These are phyloP conservation scores for Exobasidium rhododendri DNA, from an alignment of 1,284 basidiomycete genomes.

Conservation along the genomic window DNA sequence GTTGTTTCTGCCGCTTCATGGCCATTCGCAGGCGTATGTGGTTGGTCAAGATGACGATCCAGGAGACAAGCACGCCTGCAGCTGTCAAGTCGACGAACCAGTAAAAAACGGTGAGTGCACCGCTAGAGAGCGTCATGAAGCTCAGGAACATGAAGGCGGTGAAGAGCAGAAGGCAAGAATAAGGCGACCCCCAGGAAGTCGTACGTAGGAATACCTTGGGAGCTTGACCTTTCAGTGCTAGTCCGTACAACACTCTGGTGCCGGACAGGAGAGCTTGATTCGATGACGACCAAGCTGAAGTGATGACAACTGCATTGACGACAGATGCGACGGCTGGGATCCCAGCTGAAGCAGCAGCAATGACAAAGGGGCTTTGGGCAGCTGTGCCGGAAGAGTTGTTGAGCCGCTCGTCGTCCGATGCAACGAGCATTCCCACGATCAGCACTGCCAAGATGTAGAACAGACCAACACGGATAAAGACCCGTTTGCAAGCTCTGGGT, in stretches of 20 bases:
- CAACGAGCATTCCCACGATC: slow-evolving; percentile 73
- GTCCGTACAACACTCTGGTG: slow-evolving; percentile 61
- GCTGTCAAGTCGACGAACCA: slow-evolving; percentile 16
- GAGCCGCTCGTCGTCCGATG: slow-evolving; percentile 65
- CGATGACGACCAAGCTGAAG: slow-evolving; percentile 63
- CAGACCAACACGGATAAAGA: slow-evolving; percentile 69
- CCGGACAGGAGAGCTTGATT: slow-evolving; percentile 62
- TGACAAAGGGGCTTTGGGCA: slow-evolving; percentile 76
- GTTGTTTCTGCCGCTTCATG: slow-evolving; percentile 8
- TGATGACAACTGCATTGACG: slow-evolving; percentile 58
- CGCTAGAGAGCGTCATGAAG: slow-evolving; percentile 13
- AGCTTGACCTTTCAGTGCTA: slow-evolving; percentile 58
- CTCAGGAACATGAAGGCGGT: slow-evolving; percentile 12
- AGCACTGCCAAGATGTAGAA: slow-evolving; percentile 62
- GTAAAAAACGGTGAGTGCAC: slow-evolving; percentile 15
- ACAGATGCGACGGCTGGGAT: neutral
- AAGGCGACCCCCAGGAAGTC: slow-evolving; percentile 11
- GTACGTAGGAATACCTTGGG: slow-evolving; percentile 53
- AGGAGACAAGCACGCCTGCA: slow-evolving; percentile 6
- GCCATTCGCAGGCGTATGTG: slow-evolving; percentile 13
- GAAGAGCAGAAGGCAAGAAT: slow-evolving; percentile 11
- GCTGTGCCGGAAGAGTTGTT: slow-evolving; percentile 63
- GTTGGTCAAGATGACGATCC: slow-evolving; percentile 11
- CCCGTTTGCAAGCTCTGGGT: slow-evolving; percentile 57
- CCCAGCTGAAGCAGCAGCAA: slow-evolving; percentile 58